Percentiles rank a stretch among this genome's conserved stretches.
Conservation (phyloP, 2,329 filamentous ascomycete genomes). For the Colletotrichum sp. region DNA sequence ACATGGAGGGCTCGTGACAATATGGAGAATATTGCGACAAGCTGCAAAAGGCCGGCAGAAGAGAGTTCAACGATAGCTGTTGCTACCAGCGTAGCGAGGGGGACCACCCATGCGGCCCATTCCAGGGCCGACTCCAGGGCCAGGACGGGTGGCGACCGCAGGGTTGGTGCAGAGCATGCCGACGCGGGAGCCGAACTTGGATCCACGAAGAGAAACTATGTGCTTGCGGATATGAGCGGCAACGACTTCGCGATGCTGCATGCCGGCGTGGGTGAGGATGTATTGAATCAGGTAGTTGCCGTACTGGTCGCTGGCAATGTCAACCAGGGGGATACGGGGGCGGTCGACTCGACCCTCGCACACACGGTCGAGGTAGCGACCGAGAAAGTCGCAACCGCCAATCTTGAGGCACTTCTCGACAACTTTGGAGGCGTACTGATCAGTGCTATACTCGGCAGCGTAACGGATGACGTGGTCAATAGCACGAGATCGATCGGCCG, state of each 20-base stretch:
- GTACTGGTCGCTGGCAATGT: slow-evolving; percentile 98
- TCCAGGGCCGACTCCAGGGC: slow-evolving; percentile 75
- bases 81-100: slow-evolving; percentile 51
- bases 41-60: background rate
- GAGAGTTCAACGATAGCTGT: slow-evolving; percentile 57
- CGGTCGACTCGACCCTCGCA: slow-evolving; percentile 90
- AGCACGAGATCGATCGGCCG: slow-evolving; percentile 88
- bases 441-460: slow-evolving; percentile 96
- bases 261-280: slow-evolving; percentile 86
- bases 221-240: slow-evolving; percentile 96
- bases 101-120: slow-evolving; percentile 63
- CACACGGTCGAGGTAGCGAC: slow-evolving; percentile 90
- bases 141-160: slow-evolving; percentile 84
- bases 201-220: slow-evolving; percentile 98
- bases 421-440: slow-evolving; percentile 98
- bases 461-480: slow-evolving; percentile 95
- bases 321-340: slow-evolving; percentile 94
- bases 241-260: slow-evolving; percentile 91
- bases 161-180: slow-evolving; percentile 99
- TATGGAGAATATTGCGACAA: slow-evolving; percentile 15
- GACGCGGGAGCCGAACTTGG: slow-evolving; percentile 97
- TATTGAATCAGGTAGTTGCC: slow-evolving; percentile 98
- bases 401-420: slow-evolving; percentile 99
- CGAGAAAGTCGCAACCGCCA: slow-evolving; percentile 85
- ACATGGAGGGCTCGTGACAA: slow-evolving; percentile 29